Evolutionary conservation across 2,329 filamentous ascomycete species (phyloP).

Genomic region (Metarhizium guizhouense): DNA sequence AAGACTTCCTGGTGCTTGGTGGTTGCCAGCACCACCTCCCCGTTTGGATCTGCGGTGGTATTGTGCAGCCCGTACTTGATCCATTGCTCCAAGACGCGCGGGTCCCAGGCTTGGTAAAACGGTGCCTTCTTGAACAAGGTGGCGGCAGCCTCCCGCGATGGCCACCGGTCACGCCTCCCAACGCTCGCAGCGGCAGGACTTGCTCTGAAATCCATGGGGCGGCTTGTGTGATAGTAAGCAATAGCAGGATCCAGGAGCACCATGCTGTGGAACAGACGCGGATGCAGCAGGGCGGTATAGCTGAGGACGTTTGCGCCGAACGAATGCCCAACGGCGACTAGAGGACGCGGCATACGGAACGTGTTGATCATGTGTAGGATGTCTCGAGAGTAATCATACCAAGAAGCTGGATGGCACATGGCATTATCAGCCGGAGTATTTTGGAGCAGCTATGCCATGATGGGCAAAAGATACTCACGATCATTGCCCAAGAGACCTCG

Average conservation of each 20-base stretch:
- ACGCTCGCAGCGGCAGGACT: constrained; percentile 54
- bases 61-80: constrained; percentile 66
- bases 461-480: constrained; percentile 40
- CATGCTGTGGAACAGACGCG: constrained; percentile 66
- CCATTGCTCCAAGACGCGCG: constrained; percentile 57
- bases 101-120: constrained; percentile 80
- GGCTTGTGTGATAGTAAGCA: constrained; percentile 32
- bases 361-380: constrained; percentile 77
- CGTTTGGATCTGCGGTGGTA: constrained; percentile 26
- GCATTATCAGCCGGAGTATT: not conserved
- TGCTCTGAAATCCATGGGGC: constrained; percentile 23
- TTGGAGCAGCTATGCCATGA: not conserved
- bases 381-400: constrained; percentile 80
- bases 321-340: constrained; percentile 81
- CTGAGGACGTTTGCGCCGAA: constrained; percentile 72
- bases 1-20: constrained; percentile 76
- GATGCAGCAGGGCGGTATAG: constrained; percentile 67
- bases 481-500: constrained; percentile 63
- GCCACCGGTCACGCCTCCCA: constrained; percentile 72
- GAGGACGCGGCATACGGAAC: constrained; percentile 70
- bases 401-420: constrained; percentile 49
- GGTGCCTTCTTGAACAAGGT: constrained; percentile 51
- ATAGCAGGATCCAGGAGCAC: constrained; percentile 83
- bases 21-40: constrained; percentile 63
- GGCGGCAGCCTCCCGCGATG: constrained; percentile 60